Evolutionary conservation across 495 filamentous ascomycete species (phyloP), one percentile per base, ranked within the genome.

Genomic region (Penicillium goetzii): DNA sequence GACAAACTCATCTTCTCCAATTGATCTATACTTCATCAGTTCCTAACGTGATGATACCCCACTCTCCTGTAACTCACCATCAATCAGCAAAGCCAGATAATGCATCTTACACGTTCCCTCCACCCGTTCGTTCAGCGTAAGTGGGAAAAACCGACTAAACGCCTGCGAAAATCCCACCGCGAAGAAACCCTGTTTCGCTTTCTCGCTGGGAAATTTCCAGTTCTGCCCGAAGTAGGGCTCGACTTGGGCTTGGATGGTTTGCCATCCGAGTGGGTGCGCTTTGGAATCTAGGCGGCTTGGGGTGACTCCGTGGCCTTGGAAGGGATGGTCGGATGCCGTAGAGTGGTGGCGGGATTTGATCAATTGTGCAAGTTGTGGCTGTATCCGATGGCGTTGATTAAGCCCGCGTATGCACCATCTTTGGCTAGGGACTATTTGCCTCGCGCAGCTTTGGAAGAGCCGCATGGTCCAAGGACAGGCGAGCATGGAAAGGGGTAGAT

Each of bases 1-100:
- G 56, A n/a, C 23, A 60, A 33, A 19, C 53, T 60, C 69, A 71
- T 69, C 45, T 71, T 71, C 17, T 69, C 66, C 38, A 71, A 41
- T 53, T 71, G 69, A 26, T 71, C 63, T 71, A 38, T 17, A 11
- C n/a, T 1, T 11, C 1, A 41, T 71, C 23, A 71, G 55, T 23
- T 2, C 12, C 11, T 32, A 1, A 4, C 1, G 23, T 25, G 2
- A 34, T 12, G 1, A 40, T 17, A 32, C 1, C 4, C 3, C 0
- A 21, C 4, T 32, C 10, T 30, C n/a, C 0, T 12, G 0, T n/a
- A 14, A 56, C 69, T 38, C 17, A 71, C 67, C 67, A 56, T 71
- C 69, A 56, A 69, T 65, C 17, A 71, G 33, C 9, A 69, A 30
- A 12, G 43, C 47, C 28, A 71, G 36, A 45, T 67, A 71, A 49